Evolutionary conservation across 352 stramenopile species (phyloP), one percentile per base, ranked within the genome.

Genomic region (Pythium volutum): DNA sequence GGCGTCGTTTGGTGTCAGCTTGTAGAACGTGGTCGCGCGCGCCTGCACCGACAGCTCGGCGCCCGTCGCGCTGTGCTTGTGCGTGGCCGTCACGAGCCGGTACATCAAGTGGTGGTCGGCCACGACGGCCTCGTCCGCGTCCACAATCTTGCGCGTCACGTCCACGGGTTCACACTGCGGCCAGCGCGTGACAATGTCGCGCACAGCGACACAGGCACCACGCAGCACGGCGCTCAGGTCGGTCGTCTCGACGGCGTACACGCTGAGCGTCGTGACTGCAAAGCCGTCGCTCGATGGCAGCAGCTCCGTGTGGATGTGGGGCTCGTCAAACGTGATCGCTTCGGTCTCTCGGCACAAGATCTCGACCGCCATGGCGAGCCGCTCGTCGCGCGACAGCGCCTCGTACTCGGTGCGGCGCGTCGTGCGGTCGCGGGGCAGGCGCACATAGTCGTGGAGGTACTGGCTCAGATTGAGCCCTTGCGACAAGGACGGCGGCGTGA

Each of bases 191-290:
- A 61, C 67, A 33, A 71, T 72, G 22, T 41, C 66, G 9, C 72
- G 10, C 23, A 79, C 67, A 10, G 65, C 56, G 3, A 62, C 68
- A 12, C 59, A 75, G 7, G 74, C 63, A 22, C 62, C 64, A 3
- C 62, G 26, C 33, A 79, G 33, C 49, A 59, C 58, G 22, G 39
- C 70, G 7, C 58, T 65, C 12, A 74, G 50, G 49, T 79, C 59
- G 3, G 38, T 29, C 20, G 65, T 75, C 34, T 81, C 68, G 42
- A 81, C 66, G 15, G 69, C 62, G 47, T 75, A 81, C 29, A 75
- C 68, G 20, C 70, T 61, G 1, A 62, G 56, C 23, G 70, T 75
- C 4, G 69, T 79, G 57, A 71, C 62, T 3, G 59, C 73, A n/a
- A 55, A 50, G 22, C 31, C 49, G n/a, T 51, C 39, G 49, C 22